Evolutionary conservation across 2,329 filamentous ascomycete species (phyloP).

Genomic region (Aureobasidium sp.): DNA sequence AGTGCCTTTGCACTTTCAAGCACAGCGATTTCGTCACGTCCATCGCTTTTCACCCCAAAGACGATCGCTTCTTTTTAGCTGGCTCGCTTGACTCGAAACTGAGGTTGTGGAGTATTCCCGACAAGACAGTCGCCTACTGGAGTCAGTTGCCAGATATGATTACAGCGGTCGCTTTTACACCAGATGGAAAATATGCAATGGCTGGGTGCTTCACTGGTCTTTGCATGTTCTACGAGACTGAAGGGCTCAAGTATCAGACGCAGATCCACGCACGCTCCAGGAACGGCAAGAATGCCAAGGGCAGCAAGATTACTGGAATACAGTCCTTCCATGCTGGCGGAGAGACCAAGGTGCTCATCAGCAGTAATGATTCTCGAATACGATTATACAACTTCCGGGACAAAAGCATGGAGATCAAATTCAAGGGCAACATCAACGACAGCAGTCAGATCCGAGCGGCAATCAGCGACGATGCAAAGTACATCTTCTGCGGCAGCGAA

Average conservation of each 20-base stretch:
- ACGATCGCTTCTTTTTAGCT: conserved; percentile 94
- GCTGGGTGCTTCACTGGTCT: conserved; percentile 80
- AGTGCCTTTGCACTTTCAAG: conserved; percentile 89
- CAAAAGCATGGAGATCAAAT: conserved; percentile 79
- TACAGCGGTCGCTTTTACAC: conserved; percentile 88
- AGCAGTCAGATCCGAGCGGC: conserved; percentile 84
- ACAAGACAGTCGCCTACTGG: conserved; percentile 84
- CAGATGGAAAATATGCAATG: conserved; percentile 83
- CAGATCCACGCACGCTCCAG: conserved; percentile 93
- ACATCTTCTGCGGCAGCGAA: conserved; percentile 89
- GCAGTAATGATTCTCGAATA: conserved; percentile 89
- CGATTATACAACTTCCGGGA: conserved; percentile 83
- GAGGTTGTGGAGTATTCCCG: conserved; percentile 91
- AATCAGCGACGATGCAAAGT: conserved; percentile 79
- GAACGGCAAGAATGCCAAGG: conserved; percentile 86
- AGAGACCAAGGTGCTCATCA: conserved; percentile 78
- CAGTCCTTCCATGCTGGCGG: conserved; percentile 60
- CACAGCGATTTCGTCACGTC: conserved; percentile 94
- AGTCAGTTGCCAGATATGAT: conserved; percentile 76
- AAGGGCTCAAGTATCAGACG: conserved; percentile 73
- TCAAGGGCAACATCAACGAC: conserved; percentile 83
- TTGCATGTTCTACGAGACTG: conserved; percentile 87
- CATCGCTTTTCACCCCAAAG: conserved; percentile 86
- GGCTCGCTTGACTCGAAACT: conserved; percentile 85
- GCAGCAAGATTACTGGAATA: conserved; percentile 95